These are phyloP conservation scores for Plasmodium falciparum DNA, from an alignment of 169 alveolate species.

Conservation along the genomic window DNA sequence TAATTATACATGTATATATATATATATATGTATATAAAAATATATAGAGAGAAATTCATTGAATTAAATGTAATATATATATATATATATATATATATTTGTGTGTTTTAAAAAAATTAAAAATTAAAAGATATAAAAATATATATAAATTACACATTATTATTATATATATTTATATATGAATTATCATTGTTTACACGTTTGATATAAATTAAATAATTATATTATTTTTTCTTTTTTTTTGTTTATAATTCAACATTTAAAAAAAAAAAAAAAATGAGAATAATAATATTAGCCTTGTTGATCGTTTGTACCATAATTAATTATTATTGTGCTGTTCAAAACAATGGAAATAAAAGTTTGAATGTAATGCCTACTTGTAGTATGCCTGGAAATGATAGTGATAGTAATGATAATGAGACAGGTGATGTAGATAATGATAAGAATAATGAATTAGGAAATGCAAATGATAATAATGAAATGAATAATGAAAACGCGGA, in stretches of 20 bases:
- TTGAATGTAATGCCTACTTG: constrained; percentile 31
- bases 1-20: no score
- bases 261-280: constrained; percentile 31
- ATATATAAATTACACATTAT: no score
- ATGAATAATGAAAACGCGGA: neutral
- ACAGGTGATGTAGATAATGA: neutral
- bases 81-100: no score
- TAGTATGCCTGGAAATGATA: constrained; percentile 12
- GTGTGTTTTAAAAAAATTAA: no score
- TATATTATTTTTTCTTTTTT: neutral
- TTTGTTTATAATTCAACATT: neutral
- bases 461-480: neutral
- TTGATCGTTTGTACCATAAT: constrained; percentile 3
- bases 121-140: no score
- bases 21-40: no score
- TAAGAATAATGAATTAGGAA: neutral
- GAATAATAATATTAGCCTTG: neutral
- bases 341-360: constrained; percentile 1
- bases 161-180: neutral
- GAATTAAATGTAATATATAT: no score
- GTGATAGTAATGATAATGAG: neutral
- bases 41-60: no score
- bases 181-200: neutral
- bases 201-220: no score
- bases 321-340: constrained; percentile 12